Evolutionary conservation across 805 yeast genomes (phyloP).

Genomic region (Naumovozyma dairenensis): DNA sequence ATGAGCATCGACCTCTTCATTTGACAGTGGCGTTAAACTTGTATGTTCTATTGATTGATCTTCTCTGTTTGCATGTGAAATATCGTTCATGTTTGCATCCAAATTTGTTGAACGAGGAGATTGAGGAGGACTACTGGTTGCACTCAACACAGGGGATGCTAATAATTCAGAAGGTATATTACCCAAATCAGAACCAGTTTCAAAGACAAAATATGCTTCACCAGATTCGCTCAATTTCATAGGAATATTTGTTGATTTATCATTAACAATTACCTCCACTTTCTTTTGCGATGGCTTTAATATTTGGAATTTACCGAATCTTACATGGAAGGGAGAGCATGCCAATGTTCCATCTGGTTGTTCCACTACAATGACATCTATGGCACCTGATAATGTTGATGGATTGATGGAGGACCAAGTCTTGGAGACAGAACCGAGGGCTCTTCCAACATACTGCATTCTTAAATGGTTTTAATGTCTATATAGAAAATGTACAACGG

Average conservation of each 20-base stretch:
- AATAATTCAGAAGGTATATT: slow-evolving; percentile 68
- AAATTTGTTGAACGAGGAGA: slow-evolving; percentile 13
- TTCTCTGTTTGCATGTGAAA: slow-evolving; percentile 27
- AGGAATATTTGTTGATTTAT: slow-evolving; percentile 66
- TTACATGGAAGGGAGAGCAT: slow-evolving; percentile 93
- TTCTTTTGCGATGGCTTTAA: slow-evolving; percentile 92
- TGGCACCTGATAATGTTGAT: slow-evolving; percentile 92
- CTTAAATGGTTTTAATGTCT: too few relatives aligned
- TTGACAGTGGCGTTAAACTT: neutral
- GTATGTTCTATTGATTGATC: slow-evolving; percentile 4
- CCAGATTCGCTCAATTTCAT: slow-evolving; percentile 98
- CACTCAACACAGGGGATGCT: slow-evolving; percentile 77
- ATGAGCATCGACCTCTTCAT: neutral
- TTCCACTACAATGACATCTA: slow-evolving; percentile 90
- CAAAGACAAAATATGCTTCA: slow-evolving; percentile 95
- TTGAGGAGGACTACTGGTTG: slow-evolving; percentile 51
- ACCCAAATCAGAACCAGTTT: slow-evolving; percentile 48
- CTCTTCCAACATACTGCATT: slow-evolving; percentile 96
- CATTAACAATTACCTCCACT: slow-evolving; percentile 83
- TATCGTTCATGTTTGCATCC: slow-evolving; percentile 3
- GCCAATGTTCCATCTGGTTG: slow-evolving; percentile 68
- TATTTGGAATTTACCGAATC: slow-evolving; percentile 91
- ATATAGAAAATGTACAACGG: neutral
- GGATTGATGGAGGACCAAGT: slow-evolving; percentile 97
- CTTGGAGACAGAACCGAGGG: slow-evolving; percentile 87